A percentile compares a stretch with the other conserved stretches of the same genome.
phyloP scores from a whole-genome alignment of 2,329 filamentous ascomycete species.

The Phaeosphaeria sp. region DNA sequence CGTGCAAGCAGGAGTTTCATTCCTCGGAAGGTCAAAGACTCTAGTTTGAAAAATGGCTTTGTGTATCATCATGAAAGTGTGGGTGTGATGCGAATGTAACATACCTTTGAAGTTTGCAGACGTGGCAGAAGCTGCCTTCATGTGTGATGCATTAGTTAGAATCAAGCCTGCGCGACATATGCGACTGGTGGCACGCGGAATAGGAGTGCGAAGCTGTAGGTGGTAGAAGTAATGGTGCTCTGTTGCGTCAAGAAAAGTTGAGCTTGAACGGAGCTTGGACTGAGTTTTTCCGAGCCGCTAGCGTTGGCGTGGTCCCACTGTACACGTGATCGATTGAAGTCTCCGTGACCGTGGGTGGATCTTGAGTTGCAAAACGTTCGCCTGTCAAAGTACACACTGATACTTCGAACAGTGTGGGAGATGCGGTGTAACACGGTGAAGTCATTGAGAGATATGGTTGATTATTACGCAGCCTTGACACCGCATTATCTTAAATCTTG shows the following conservation, averaged over 20 bases:
- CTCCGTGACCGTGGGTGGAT: background rate
- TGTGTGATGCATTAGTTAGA: background rate
- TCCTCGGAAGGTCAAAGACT: conserved; percentile 54
- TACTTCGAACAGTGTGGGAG: too few relatives aligned
- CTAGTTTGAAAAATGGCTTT: conserved; percentile 53
- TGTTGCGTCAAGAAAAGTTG: conserved; percentile 20
- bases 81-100: conserved; percentile 11
- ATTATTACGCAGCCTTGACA: too few relatives aligned
- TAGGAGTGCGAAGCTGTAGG: background rate
- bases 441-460: too few relatives aligned
- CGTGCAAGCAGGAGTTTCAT: conserved; percentile 54
- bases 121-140: background rate
- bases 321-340: too few relatives aligned
- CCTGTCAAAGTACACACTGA: too few relatives aligned
- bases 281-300: conserved; percentile 5
- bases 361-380: background rate
- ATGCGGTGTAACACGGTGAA: too few relatives aligned
- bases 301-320: background rate
- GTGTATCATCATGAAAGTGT: conserved; percentile 48
- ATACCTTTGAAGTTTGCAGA: conserved; percentile 14
- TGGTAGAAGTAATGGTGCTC: conserved; percentile 4
- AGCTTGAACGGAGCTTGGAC: conserved; percentile 11
- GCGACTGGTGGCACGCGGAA: background rate
- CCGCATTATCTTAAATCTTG: background rate
- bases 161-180: background rate